Evolutionary conservation across 129 eudicot genomes (phyloP).

Genomic region (Cynara cardunculus): DNA sequence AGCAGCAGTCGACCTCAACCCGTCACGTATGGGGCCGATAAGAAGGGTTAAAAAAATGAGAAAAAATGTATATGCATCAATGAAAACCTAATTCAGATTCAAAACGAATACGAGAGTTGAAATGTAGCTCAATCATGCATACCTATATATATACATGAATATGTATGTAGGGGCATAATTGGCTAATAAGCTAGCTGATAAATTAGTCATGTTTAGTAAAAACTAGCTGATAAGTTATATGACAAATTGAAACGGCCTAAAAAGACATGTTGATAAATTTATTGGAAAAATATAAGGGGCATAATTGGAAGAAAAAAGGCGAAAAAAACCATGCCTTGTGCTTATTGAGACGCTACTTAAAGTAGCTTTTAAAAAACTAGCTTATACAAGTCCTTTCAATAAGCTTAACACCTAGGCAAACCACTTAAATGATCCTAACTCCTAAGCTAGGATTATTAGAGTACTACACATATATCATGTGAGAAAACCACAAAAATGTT

Average conservation of each 20-base stretch:
- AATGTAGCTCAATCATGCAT: neutral
- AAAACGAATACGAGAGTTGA: neutral
- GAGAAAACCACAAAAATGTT: neutral
- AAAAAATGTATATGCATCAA: neutral
- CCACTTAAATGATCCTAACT: neutral
- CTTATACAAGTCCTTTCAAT: too few species aligned
- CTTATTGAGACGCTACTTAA: neutral
- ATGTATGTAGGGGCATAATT: neutral
- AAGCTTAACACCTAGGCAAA: neutral
- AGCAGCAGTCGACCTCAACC: too few species aligned
- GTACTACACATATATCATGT: too few species aligned
- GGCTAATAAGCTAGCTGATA: neutral
- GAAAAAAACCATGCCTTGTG: neutral
- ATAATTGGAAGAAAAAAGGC: neutral
- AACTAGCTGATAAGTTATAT: neutral
- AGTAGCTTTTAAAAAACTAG: neutral
- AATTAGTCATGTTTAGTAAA: neutral
- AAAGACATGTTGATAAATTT: neutral
- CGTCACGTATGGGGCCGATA: too few species aligned
- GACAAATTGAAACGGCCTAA: neutral
- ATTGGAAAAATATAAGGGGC: neutral
- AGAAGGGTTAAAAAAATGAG: neutral
- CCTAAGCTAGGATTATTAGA: too few species aligned
- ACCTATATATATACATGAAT: too few species aligned
- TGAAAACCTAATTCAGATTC: neutral